These are phyloP conservation scores for Sarcodon aspratus DNA, from an alignment of 768 basidiomycete genomes.

Conservation along the genomic window DNA sequence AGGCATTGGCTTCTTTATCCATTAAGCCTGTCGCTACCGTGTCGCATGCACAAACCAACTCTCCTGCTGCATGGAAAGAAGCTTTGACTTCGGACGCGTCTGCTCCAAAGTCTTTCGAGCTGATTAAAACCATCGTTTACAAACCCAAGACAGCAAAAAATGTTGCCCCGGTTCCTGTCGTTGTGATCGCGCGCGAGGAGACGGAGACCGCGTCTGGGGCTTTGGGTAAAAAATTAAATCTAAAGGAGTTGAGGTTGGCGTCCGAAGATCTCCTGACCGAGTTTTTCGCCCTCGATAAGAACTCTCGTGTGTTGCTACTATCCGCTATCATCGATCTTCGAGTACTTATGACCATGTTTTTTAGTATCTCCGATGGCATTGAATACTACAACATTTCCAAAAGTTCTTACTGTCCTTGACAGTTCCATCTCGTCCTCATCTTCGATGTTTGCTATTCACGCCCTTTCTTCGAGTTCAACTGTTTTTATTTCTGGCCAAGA, in stretches of 20 bases:
- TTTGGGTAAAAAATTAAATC: conserved; percentile 66
- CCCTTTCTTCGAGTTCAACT: conserved; percentile 57
- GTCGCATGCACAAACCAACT: conserved; percentile 49
- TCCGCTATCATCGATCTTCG: neutral
- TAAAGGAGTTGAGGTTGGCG: conserved; percentile 85
- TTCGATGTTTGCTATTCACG: conserved; percentile 65
- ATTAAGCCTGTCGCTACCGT: conserved; percentile 43
- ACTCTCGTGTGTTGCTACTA: conserved; percentile 58
- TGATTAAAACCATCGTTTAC: conserved; percentile 86
- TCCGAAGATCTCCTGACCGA: conserved; percentile 78
- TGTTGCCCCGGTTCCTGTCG: conserved; percentile 71
- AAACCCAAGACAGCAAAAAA: conserved; percentile 95
- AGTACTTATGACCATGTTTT: neutral
- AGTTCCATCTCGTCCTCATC: conserved; percentile 61
- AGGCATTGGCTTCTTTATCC: conserved; percentile 39
- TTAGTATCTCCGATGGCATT: conserved; percentile 78
- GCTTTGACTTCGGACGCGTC: conserved; percentile 43
- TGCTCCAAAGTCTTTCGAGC: conserved; percentile 49
- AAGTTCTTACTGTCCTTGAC: conserved; percentile 69
- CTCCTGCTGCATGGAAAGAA: conserved; percentile 70
- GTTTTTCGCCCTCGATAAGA: conserved; percentile 77
- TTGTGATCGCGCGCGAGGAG: conserved; percentile 76
- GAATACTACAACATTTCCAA: conserved; percentile 50
- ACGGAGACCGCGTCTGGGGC: conserved; percentile 75
- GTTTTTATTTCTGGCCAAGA: conserved; percentile 74